Percentiles rank a stretch among this genome's conserved stretches.
phyloP scores from a whole-genome alignment of 305 asterid genomes.

The Fraxinus sp. region DNA sequence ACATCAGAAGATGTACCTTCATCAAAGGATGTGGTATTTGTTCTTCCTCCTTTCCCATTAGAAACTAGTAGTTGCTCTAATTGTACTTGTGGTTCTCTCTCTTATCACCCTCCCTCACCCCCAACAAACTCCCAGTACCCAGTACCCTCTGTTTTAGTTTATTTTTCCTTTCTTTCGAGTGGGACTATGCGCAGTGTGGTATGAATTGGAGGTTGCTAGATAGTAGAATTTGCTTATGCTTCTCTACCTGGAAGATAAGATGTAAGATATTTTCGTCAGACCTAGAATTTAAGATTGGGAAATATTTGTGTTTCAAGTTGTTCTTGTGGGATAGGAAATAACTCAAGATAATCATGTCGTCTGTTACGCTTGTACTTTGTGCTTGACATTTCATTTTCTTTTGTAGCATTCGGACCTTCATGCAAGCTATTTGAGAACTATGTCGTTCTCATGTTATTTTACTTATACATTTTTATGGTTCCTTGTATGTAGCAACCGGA shows the following conservation, averaged over 20 bases:
- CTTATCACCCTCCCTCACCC: neutral
- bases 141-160: neutral
- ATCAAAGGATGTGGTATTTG: conserved; percentile 75
- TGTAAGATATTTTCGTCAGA: neutral
- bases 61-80: neutral
- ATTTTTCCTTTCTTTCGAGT: neutral
- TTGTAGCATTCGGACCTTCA: neutral
- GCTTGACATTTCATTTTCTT: neutral
- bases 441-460: neutral
- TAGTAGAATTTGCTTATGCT: neutral
- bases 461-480: neutral
- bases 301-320: neutral
- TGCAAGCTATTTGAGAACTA: neutral
- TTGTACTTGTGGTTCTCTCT: neutral
- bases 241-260: neutral
- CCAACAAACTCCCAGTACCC: neutral
- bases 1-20: conserved; percentile 59
- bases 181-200: neutral
- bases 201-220: neutral
- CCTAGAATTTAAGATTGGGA: neutral
- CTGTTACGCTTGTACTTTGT: neutral
- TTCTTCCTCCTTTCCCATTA: conserved; percentile 6
- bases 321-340: neutral
- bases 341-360: neutral
- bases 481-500: conserved; percentile 38